These are phyloP conservation scores for Corrigiola litoralis DNA, from an alignment of 179 eudicot species.

Conservation along the genomic window DNA sequence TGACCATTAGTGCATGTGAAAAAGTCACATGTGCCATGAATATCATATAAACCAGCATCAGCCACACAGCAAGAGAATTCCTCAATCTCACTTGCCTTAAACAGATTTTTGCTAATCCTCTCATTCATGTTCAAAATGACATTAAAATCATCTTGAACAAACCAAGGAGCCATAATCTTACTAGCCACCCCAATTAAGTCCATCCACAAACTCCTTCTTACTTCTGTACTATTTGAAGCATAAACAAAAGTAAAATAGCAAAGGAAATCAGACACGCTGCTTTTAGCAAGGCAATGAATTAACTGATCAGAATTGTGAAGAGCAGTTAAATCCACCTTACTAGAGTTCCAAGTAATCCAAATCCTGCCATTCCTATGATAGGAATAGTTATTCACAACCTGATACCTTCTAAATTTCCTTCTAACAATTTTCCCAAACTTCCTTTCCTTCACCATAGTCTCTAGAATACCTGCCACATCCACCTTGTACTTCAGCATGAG, in stretches of 20 bases:
- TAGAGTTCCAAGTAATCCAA: neutral
- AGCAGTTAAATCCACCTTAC: too few relatives aligned
- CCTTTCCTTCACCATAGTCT: neutral
- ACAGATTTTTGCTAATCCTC: too few relatives aligned
- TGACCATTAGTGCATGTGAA: neutral
- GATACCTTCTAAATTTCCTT: neutral
- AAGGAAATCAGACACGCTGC: neutral
- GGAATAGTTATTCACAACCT: neutral
- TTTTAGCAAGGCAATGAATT: neutral
- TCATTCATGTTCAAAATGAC: neutral
- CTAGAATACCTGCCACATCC: neutral
- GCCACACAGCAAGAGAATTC: too few relatives aligned
- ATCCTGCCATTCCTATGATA: neutral
- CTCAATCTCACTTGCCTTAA: too few relatives aligned
- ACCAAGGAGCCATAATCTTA: neutral
- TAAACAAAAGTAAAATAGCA: neutral
- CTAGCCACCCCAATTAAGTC: too few relatives aligned
- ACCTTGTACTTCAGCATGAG: neutral
- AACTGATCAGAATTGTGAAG: neutral
- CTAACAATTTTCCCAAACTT: too few relatives aligned
- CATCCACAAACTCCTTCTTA: neutral
- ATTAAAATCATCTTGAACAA: neutral
- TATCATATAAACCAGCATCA: neutral
- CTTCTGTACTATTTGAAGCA: neutral
- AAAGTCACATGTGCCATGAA: neutral